These are phyloP conservation scores for Nakazawaea wickerhamii DNA, from an alignment of 805 yeast species.

Conservation along the genomic window DNA sequence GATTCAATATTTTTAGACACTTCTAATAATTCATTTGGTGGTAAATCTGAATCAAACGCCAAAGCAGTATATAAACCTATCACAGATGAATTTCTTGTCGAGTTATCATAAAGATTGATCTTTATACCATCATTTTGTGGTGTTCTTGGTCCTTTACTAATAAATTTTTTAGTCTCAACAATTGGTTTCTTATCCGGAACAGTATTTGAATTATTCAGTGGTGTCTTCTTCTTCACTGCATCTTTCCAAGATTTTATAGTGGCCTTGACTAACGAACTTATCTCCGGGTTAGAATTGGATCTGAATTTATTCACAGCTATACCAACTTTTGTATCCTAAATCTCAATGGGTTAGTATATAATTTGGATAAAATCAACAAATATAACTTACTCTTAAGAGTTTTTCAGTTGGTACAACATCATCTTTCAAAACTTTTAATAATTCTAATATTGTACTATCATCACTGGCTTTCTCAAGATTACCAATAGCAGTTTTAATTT, in stretches of 20 bases:
- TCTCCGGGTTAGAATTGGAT: slow-evolving; percentile 58
- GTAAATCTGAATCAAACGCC: slow-evolving; percentile 65
- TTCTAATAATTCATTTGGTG: slow-evolving; percentile 48
- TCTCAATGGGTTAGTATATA: background rate
- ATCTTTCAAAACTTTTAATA: slow-evolving; percentile 58
- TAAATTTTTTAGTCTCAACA: slow-evolving; percentile 30
- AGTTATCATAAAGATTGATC: slow-evolving; percentile 62
- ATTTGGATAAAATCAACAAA: background rate
- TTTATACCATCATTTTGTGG: slow-evolving; percentile 78
- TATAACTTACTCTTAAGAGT: slow-evolving; percentile 50
- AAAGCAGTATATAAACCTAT: slow-evolving; percentile 84
- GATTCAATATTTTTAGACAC: slow-evolving; percentile 69
- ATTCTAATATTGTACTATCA: slow-evolving; percentile 59
- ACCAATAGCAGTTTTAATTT: slow-evolving; percentile 62
- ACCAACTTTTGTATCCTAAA: slow-evolving; percentile 86
- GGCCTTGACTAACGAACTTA: slow-evolving; percentile 67
- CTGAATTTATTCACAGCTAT: slow-evolving; percentile 90
- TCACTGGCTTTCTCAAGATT: slow-evolving; percentile 69
- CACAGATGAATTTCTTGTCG: slow-evolving; percentile 79
- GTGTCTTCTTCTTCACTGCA: slow-evolving; percentile 48
- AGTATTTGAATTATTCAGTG: slow-evolving; percentile 4
- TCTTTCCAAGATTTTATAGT: slow-evolving; percentile 91
- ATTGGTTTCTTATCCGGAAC: slow-evolving; percentile 14
- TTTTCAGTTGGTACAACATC: slow-evolving; percentile 82
- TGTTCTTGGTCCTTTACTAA: slow-evolving; percentile 58